Evolutionary conservation across 208 protist genomes (phyloP), one percentile per base, ranked within the genome.

Genomic region (Trichomonas vaginalis): DNA sequence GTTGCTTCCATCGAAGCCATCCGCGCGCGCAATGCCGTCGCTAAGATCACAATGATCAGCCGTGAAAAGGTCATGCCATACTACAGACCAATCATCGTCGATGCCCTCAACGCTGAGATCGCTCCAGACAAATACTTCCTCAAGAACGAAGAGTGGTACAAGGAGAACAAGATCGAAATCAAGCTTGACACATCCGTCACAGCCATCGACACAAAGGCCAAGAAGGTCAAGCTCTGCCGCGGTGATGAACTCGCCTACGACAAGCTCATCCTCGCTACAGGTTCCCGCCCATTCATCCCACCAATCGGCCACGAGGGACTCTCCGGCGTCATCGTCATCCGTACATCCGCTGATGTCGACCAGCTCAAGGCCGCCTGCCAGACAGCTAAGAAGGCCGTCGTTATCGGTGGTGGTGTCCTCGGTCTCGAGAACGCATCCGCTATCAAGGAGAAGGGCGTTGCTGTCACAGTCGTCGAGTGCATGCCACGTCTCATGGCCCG

Each of bases 341-440:
- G 37, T 4, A 23, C 35, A 48, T 42, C 45, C 15, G 40, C 40
- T 27, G 40, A 48, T 92, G 86, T 45, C 3, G n/a, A 42, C 15
- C 8, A 17, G 37, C 45, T 92, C 14, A 47, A 46, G 12, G 86
- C 48, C 14, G 17, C 27, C 15, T 35, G n/a, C 27, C 48, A 92
- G 37, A 42, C n/a, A 35, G 37, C 23, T 4, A 48, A 92, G 45
- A 46, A 47, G 4, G 86, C 86, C 17, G 86, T 92, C 40, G 40
- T 92, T 39, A 92, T 92, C 45, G 86, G 86, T 51, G 86, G 86
- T 51, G 86, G 86, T 92, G 86, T 92, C 17, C n/a, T 92, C 6
- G 86, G 86, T 92, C 86, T 92, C n/a, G 86, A 92, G 46, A 92
- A 35, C 27, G 86, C 86, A 39, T 35, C 42, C 51, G 40, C 86